Evolutionary conservation across 257 asterid genomes (phyloP).

Genomic region (Solanum sparsipilum): DNA sequence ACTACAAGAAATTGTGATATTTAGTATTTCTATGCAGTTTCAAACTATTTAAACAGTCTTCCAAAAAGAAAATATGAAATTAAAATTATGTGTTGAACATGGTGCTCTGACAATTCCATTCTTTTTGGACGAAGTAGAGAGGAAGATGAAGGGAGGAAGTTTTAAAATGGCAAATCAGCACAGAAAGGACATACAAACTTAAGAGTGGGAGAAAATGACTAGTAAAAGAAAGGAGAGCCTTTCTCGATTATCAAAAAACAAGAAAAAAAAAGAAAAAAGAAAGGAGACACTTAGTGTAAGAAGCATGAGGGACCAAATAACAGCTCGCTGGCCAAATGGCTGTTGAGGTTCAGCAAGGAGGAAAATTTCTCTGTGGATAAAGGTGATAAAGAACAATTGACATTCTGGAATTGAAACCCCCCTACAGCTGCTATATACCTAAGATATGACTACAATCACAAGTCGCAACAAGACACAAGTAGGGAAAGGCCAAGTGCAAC

Average conservation of each 20-base stretch:
- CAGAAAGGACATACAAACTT: background rate
- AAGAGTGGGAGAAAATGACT: background rate
- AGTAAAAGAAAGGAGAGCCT: background rate
- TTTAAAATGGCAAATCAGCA: background rate
- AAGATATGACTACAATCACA: background rate
- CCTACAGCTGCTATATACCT: background rate
- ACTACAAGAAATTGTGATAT: background rate
- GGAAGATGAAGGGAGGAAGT: background rate
- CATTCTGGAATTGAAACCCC: background rate
- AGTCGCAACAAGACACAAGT: background rate
- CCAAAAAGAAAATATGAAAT: background rate
- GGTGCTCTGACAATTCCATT: background rate
- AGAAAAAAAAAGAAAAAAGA: background rate
- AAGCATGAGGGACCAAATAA: background rate
- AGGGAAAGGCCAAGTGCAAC: background rate
- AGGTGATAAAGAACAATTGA: background rate
- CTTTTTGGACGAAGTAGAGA: background rate
- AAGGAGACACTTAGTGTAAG: background rate
- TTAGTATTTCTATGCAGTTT: background rate
- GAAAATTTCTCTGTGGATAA: background rate
- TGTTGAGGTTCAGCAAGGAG: background rate
- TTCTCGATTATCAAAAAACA: background rate
- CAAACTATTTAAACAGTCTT: background rate
- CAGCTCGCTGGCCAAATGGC: background rate
- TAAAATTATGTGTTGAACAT: background rate